These are phyloP conservation scores for Tulasnella sp. DNA, from an alignment of 768 basidiomycete species.

Conservation along the genomic window DNA sequence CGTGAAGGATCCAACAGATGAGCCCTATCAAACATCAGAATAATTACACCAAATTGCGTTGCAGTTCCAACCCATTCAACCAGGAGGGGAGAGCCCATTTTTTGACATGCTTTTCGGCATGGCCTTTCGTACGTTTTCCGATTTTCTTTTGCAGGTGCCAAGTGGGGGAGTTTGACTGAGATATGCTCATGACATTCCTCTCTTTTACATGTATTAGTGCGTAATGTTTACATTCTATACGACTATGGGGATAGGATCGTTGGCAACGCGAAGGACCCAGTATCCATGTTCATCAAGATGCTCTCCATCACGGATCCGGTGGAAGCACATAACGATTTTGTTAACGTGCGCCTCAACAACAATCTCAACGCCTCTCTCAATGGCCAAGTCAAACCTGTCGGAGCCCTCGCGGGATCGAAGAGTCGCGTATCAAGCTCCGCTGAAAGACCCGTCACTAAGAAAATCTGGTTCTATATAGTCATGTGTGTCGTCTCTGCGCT, in stretches of 20 bases:
- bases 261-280: conserved; percentile 32
- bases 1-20: too few relatives aligned
- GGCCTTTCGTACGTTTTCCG: conserved; percentile 45
- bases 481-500: too few relatives aligned
- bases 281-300: conserved; percentile 52
- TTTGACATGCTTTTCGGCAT: conserved; percentile 63
- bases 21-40: conserved; percentile 20
- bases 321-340: conserved; percentile 53
- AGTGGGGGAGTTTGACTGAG: not conserved
- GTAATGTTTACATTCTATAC: conserved; percentile 52
- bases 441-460: too few relatives aligned
- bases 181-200: not conserved
- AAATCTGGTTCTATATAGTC: too few relatives aligned
- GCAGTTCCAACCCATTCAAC: conserved; percentile 63
- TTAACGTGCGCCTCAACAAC: conserved; percentile 49
- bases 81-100: conserved; percentile 39
- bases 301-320: conserved; percentile 43
- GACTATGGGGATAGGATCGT: conserved; percentile 49
- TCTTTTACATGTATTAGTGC: conserved; percentile 32
- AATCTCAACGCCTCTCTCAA: too few relatives aligned
- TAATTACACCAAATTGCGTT: conserved; percentile 49
- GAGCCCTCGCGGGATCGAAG: too few relatives aligned
- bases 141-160: too few relatives aligned
- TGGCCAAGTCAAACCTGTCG: too few relatives aligned
- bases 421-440: too few relatives aligned